Evolutionary conservation across 2,329 filamentous ascomycete species (phyloP).

Genomic region (Calonectria pteridis): DNA sequence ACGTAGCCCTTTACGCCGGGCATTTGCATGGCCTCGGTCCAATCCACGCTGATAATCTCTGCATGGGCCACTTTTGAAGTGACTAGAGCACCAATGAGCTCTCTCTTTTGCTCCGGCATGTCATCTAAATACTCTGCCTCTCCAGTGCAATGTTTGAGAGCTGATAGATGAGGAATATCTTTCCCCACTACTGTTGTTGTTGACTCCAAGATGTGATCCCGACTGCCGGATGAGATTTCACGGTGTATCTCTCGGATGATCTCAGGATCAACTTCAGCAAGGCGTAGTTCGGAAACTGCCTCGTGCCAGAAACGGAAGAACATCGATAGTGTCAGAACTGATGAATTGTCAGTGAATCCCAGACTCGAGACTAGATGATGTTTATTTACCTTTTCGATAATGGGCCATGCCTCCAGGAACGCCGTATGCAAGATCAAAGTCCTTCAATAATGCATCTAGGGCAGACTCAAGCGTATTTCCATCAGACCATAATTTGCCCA

Average conservation of each 20-base stretch:
- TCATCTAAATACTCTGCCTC: slow-evolving; percentile 94
- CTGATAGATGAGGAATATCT: slow-evolving; percentile 79
- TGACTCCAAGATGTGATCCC: slow-evolving; percentile 7
- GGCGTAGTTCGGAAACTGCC: background rate
- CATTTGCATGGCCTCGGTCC: slow-evolving; percentile 77
- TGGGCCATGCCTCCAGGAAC: slow-evolving; percentile 27
- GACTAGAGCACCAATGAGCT: slow-evolving; percentile 85
- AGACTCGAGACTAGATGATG: background rate
- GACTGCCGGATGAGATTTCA: slow-evolving; percentile 14
- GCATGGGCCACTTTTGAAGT: slow-evolving; percentile 87
- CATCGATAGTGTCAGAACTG: slow-evolving; percentile 22
- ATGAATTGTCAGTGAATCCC: background rate
- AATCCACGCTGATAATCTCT: slow-evolving; percentile 80
- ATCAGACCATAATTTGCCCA: slow-evolving; percentile 16
- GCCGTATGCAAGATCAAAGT: slow-evolving; percentile 18
- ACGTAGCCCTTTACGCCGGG: slow-evolving; percentile 84
- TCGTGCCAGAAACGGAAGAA: slow-evolving; percentile 28
- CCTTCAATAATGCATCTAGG: background rate
- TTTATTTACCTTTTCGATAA: slow-evolving; percentile 16
- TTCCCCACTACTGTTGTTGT: slow-evolving; percentile 14
- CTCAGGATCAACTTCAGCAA: slow-evolving; percentile 63
- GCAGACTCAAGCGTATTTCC: slow-evolving; percentile 5
- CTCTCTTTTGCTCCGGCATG: slow-evolving; percentile 83
- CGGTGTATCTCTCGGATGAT: slow-evolving; percentile 82
- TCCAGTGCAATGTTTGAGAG: slow-evolving; percentile 87